These are phyloP conservation scores for Solanum phureja DNA, from an alignment of 257 asterid species.

Conservation along the genomic window DNA sequence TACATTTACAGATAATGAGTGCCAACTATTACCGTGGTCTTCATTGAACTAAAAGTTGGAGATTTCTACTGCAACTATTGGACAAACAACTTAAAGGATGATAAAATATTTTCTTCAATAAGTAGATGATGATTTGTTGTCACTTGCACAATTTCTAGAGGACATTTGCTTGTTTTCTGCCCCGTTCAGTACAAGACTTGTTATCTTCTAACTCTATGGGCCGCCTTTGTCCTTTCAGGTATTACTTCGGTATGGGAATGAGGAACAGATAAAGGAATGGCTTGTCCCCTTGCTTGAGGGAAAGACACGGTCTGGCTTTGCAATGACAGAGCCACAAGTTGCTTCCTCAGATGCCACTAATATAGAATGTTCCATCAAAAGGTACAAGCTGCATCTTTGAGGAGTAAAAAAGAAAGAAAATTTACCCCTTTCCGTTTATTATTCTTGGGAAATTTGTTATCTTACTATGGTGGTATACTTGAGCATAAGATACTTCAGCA, in stretches of 20 bases:
- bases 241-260: constrained; percentile 76
- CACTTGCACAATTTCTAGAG: not conserved
- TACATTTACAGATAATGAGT: not conserved
- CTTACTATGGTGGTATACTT: not conserved
- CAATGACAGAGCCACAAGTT: constrained; percentile 98
- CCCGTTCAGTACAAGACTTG: not conserved
- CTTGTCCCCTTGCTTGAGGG: constrained; percentile 96
- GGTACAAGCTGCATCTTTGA: constrained; percentile 25
- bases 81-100: not conserved
- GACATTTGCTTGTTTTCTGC: not conserved
- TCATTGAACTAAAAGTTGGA: not conserved
- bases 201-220: not conserved
- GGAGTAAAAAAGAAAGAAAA: not conserved
- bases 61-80: not conserved
- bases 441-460: not conserved
- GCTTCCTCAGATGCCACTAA: constrained; percentile 98
- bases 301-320: constrained; percentile 82
- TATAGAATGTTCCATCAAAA: constrained; percentile 83
- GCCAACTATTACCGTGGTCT: not conserved
- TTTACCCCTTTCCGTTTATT: not conserved
- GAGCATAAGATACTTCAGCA: not conserved
- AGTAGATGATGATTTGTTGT: not conserved
- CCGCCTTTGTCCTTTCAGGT: constrained; percentile 32
- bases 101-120: not conserved
- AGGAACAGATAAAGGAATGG: constrained; percentile 73